These are phyloP conservation scores for Durio zibethinus DNA, from an alignment of 345 rosid genomes.

Conservation along the genomic window DNA sequence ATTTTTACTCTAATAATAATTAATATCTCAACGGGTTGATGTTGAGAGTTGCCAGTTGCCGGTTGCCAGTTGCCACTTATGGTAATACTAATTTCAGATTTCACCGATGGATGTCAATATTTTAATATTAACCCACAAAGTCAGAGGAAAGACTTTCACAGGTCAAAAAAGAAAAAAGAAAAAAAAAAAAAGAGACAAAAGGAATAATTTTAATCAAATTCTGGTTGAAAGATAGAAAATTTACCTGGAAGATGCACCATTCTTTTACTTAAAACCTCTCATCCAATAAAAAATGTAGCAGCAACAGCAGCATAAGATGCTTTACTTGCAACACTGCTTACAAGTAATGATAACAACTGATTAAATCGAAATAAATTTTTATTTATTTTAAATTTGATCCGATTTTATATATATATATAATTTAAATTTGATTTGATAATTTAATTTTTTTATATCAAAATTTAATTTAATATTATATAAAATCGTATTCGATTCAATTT, in stretches of 20 bases:
- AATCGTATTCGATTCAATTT: too few species aligned
- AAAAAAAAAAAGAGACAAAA: constrained; percentile 2
- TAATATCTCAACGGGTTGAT: not conserved
- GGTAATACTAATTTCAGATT: not conserved
- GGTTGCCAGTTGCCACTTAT: too few species aligned
- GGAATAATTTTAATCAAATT: constrained; percentile 8
- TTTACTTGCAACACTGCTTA: not conserved
- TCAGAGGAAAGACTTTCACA: not conserved
- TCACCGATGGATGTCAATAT: not conserved
- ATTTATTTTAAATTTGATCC: too few species aligned
- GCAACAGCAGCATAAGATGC: constrained; percentile 6
- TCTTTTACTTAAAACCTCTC: constrained; percentile 3
- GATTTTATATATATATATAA: too few species aligned
- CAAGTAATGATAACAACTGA: too few species aligned
- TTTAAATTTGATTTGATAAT: too few species aligned
- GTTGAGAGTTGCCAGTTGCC: not conserved
- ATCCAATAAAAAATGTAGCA: not conserved
- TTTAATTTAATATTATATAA: too few species aligned
- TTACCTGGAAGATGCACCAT: not conserved
- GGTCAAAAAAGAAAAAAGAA: too few species aligned
- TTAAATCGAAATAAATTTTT: too few species aligned
- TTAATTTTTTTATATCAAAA: too few species aligned
- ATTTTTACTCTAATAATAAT: too few species aligned
- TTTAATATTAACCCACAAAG: not conserved
- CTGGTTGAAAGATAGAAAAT: not conserved